Base-by-base conservation (phyloP, 192 early-diverging fungal genomes). In the Entophlyctis luteolus region DNA sequence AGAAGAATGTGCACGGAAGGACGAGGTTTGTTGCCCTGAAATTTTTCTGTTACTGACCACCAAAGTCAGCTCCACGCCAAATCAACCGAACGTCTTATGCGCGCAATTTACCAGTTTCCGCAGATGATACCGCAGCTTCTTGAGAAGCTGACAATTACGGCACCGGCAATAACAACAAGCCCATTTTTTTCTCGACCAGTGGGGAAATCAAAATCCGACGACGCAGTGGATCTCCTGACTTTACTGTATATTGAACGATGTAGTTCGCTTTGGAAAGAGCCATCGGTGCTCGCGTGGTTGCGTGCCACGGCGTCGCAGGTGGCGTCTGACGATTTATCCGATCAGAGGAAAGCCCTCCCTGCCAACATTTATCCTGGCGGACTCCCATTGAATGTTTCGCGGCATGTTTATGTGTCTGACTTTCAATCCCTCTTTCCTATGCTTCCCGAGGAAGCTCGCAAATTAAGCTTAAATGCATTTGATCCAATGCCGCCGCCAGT, bases 221-320 rank as follows among this genome's bases (percentile, higher is more conserved):
- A 31, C 20, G 27, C 72, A 23, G 31, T 80, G 47, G 18, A 35
- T 14, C 25, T 83, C 3, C 53, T 90, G 35, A 76, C 90, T 38
- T 73, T 82, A 23, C 72, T 93, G 62, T 94, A 87, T 77, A 86
- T 89, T 4, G 89, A 93, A 72, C 77, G 89, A 29, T 85, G 75
- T 47, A 80, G 83, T 62, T 73, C 89, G 35, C 72, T 94, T 38
- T 97, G 93, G 90, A 92, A 93, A 48, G 87, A 89, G 48, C 90
- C 92, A 2, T 90, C 93, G 54, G 79, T 84, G 12, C 58, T 81
- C 22, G 59, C 70, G 0, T 83, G 77, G 76, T 48, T 85, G 18
- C 57, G 73, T 16, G 48, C 65, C 46, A 68, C 67, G 20, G 69
- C 65, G 1, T 4, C 16, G 8, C 25, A 23, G 8, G 49, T 75